Base-by-base conservation (phyloP, 805 yeast genomes). In the Priceomyces fermenticarens region DNA sequence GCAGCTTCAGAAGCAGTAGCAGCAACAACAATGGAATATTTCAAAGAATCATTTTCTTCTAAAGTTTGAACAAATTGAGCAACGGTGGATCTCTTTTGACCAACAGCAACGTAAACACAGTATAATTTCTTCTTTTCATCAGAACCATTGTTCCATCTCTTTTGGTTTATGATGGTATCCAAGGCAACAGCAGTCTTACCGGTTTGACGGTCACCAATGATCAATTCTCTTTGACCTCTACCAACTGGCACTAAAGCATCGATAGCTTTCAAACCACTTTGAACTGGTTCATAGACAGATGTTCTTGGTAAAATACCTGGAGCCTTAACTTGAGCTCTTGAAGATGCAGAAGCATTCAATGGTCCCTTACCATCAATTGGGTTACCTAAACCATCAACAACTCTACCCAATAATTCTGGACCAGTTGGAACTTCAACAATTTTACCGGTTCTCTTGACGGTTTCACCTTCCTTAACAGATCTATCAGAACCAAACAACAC, bases 1-100 rank as follows among this genome's bases (percentile, higher is more conserved):
- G 99, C 99, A 60, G 99, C 99, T 81, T 93, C 99, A 51, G 99
- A 93, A 58, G 99, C 99, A 63, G 99, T 93, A 62, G 99, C 99
- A 49, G 99, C 97, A 70, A 93, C 98, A 73, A 93, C 81, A 75
- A 93, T 85, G 63, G 97, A 73, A 84, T 93, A 93, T 78, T 93
- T 88, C 77, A 93, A 78, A 63, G 99, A 98, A 70, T 90, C 98
- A 72, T 89, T 78, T 73, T 89, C 91, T 82, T 93, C 99, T 69
- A 93, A 84, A 66, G 97, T 91, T 84, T 93, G 97, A 55, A 93
- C 97, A 65, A 93, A 87, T 81, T 93, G 99, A 63, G 99, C 99
- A 63, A 93, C 98, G 54, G 99, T 93, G 55, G 99, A 93, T 83
- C 99, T 89, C 86, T 93, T 93, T 83, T 93, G 99, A 76, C 99